Conservation (phyloP, 1,139 yeast genomes). For the Pneumocystis canis region DNA sequence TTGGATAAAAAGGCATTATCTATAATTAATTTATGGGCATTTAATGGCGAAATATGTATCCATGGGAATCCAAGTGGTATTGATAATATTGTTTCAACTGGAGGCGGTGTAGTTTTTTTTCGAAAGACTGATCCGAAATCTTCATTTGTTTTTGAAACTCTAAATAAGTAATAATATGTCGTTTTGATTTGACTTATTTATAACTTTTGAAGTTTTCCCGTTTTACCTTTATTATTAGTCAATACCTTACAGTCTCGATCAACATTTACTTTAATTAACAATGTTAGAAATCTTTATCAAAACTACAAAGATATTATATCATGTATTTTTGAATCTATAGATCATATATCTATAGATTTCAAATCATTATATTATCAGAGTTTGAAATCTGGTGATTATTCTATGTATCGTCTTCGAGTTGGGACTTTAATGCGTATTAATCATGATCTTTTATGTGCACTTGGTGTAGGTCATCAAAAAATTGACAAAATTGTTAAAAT, state of each 20-base stretch:
- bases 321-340: conserved; percentile 42
- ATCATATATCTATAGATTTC: conserved; percentile 44
- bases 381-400: conserved; percentile 25
- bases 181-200: conserved; percentile 18
- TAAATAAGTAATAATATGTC: neutral
- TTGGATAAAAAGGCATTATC: conserved; percentile 31
- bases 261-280: conserved; percentile 69
- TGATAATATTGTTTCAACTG: conserved; percentile 89
- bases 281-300: conserved; percentile 42
- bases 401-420: conserved; percentile 21
- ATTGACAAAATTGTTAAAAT: conserved; percentile 56
- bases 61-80: conserved; percentile 97
- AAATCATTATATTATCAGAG: conserved; percentile 30
- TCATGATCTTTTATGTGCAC: conserved; percentile 71
- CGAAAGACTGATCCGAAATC: conserved; percentile 31
- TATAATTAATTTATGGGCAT: conserved; percentile 73
- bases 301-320: conserved; percentile 41
- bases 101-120: conserved; percentile 90
- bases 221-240: conserved; percentile 57
- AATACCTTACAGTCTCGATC: conserved; percentile 78
- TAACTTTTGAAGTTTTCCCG: conserved; percentile 41
- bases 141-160: neutral
- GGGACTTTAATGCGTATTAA: conserved; percentile 63
- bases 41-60: conserved; percentile 84
- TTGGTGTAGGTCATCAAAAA: conserved; percentile 87